Percentiles rank a stretch among this genome's conserved stretches.
phyloP scores from a whole-genome alignment of 495 filamentous ascomycete species.

The Penicillium samsonianum region DNA sequence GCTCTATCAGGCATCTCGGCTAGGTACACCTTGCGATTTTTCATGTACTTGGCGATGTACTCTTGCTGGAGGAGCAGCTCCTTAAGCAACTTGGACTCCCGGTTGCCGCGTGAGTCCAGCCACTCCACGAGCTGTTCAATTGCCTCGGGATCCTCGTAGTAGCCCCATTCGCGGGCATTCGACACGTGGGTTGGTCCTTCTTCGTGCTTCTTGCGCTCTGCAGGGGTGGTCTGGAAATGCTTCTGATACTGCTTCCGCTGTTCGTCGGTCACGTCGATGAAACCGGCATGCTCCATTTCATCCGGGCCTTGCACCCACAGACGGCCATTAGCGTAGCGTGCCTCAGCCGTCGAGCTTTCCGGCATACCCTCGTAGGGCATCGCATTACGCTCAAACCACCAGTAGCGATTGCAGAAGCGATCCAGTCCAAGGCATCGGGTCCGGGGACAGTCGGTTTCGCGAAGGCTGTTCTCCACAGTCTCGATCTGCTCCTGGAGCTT shows the following conservation, averaged over 20 bases:
- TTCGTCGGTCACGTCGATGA: slow-evolving; percentile 73
- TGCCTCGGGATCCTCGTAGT: slow-evolving; percentile 74
- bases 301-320: slow-evolving; percentile 97
- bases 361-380: slow-evolving; percentile 95
- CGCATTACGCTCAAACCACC: slow-evolving; percentile 98
- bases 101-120: slow-evolving; percentile 81
- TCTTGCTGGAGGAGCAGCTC: slow-evolving; percentile 78
- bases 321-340: slow-evolving; percentile 89
- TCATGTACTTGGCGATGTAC: slow-evolving; percentile 78
- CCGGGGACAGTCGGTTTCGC: slow-evolving; percentile 89
- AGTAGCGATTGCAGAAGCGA: slow-evolving; percentile 96
- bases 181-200: slow-evolving; percentile 80
- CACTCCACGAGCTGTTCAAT: slow-evolving; percentile 80
- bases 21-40: slow-evolving; percentile 71
- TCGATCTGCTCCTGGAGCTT: slow-evolving; percentile 82
- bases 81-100: slow-evolving; percentile 82
- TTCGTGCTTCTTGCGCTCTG: slow-evolving; percentile 81
- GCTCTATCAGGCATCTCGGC: slow-evolving; percentile 52
- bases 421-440: slow-evolving; percentile 88
- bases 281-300: slow-evolving; percentile 81
- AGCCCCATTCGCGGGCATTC: slow-evolving; percentile 84
- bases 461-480: slow-evolving; percentile 83
- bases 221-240: slow-evolving; percentile 76
- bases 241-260: slow-evolving; percentile 60
- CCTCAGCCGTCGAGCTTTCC: slow-evolving; percentile 79